phyloP scores from a whole-genome alignment of 2,329 filamentous ascomycete species.

The Talaromyces piceae region DNA sequence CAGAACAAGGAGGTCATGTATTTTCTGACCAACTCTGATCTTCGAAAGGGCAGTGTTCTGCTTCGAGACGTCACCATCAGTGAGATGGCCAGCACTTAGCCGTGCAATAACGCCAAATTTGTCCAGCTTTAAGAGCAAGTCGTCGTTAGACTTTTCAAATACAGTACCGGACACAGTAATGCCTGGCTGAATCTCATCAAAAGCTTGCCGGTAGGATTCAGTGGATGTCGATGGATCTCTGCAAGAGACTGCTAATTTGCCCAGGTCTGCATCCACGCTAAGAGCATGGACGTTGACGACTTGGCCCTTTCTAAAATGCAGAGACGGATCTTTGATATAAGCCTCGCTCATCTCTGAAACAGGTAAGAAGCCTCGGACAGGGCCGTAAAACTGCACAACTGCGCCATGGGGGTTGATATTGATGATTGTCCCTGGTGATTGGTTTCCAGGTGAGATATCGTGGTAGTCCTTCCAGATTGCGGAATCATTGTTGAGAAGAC shows the following conservation, averaged over 20 bases:
- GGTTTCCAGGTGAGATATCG: constrained; percentile 65
- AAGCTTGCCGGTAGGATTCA: constrained; percentile 64
- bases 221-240: constrained; percentile 78
- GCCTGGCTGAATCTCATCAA: constrained; percentile 67
- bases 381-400: constrained; percentile 85
- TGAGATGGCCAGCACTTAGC: constrained; percentile 69
- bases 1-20: constrained; percentile 77
- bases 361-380: constrained; percentile 77
- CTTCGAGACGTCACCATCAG: constrained; percentile 76
- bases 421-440: constrained; percentile 79
- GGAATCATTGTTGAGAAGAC: constrained; percentile 80
- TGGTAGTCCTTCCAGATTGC: constrained; percentile 70
- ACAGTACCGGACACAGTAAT: constrained; percentile 70
- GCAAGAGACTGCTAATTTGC: constrained; percentile 79
- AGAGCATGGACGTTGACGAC: constrained; percentile 87
- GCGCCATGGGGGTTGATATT: constrained; percentile 73
- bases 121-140: constrained; percentile 68
- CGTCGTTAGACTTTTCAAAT: constrained; percentile 70
- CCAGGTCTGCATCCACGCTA: constrained; percentile 63
- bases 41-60: constrained; percentile 69
- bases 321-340: constrained; percentile 78
- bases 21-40: constrained; percentile 73
- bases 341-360: constrained; percentile 97
- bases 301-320: constrained; percentile 86
- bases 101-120: constrained; percentile 69